These are phyloP conservation scores for Trichosanthes truncata DNA, from an alignment of 306 rosid species.

Conservation along the genomic window DNA sequence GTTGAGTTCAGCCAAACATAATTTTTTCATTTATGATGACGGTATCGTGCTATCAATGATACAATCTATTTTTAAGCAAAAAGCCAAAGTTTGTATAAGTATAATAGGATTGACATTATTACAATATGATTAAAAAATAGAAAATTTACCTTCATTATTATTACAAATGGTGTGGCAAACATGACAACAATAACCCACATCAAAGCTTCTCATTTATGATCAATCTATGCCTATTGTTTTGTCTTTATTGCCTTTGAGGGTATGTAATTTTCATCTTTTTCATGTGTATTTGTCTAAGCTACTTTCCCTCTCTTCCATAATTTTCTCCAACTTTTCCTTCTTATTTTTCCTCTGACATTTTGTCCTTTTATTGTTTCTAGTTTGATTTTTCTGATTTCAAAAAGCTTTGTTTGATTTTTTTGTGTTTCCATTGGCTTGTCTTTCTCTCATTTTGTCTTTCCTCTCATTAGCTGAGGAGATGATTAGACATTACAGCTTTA, in stretches of 20 bases:
- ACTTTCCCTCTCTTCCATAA: neutral
- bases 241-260: neutral
- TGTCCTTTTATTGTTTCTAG: neutral
- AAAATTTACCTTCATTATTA: neutral
- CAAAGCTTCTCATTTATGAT: neutral
- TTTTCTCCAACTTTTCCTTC: neutral
- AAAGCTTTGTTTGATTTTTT: neutral
- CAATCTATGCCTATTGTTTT: neutral
- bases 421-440: neutral
- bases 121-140: neutral
- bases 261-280: neutral
- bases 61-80: neutral
- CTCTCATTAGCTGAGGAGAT: neutral
- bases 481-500: neutral
- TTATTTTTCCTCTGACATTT: neutral
- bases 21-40: neutral
- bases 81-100: neutral
- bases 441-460: constrained; percentile 1
- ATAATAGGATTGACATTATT: neutral
- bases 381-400: neutral
- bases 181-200: neutral
- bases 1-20: neutral
- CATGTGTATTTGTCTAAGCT: neutral
- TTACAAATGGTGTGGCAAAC: neutral
- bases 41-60: neutral